Percentiles rank a stretch among this genome's conserved stretches.
These are phyloP conservation scores for Trichoderma lentiforme DNA, from an alignment of 2,329 filamentous ascomycete genomes.

Conservation along the genomic window DNA sequence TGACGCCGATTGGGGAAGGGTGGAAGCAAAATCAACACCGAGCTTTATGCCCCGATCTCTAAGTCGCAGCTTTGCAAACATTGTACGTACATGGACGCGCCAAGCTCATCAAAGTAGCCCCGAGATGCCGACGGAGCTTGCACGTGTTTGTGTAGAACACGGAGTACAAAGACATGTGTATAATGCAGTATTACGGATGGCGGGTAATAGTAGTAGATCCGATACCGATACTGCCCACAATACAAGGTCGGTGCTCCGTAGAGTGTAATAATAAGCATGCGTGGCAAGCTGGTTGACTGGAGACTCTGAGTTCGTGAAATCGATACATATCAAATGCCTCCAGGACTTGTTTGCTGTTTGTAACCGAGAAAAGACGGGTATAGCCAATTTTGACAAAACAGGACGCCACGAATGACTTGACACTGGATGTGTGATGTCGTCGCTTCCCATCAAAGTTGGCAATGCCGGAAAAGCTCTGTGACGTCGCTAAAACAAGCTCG, in stretches of 20 bases:
- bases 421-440: neutral
- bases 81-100: neutral
- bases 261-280: neutral
- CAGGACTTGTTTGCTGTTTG: neutral
- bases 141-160: neutral
- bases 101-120: neutral
- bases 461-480: slow-evolving; percentile 9
- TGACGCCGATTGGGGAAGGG: neutral
- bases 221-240: neutral
- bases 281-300: neutral
- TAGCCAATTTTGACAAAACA: neutral
- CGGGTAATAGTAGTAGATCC: neutral
- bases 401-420: neutral
- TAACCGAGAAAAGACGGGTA: neutral
- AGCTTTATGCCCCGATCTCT: neutral
- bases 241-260: neutral
- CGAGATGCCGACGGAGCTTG: neutral
- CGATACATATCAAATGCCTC: neutral
- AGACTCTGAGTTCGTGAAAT: neutral
- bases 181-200: neutral
- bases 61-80: neutral
- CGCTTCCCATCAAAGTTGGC: neutral
- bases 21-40: neutral
- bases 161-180: neutral
- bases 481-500: slow-evolving; percentile 15